Evolutionary conservation across 108 stramenopile species (phyloP).

Genomic region (Phaeodactylum tricornutum): DNA sequence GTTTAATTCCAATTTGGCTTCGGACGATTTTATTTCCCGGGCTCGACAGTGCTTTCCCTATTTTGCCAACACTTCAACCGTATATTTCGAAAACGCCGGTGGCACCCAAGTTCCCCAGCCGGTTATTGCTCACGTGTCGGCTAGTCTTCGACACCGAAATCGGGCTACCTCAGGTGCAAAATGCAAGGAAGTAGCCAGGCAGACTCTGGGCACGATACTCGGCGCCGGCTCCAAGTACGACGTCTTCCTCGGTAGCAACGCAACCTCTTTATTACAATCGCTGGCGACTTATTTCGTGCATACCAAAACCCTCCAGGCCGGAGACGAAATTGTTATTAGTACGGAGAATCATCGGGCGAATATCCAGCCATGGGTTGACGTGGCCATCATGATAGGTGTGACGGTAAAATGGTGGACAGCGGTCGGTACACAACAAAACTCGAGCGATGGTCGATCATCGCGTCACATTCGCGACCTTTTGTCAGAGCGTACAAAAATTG

Average conservation of each 20-base stretch:
- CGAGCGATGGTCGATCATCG: not conserved
- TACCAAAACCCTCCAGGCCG: slow-evolving; percentile 15
- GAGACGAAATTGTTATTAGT: slow-evolving; percentile 68
- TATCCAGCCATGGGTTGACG: slow-evolving; percentile 59
- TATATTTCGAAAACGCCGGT: slow-evolving; percentile 83
- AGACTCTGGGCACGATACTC: slow-evolving; percentile 29
- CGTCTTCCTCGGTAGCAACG: slow-evolving; percentile 56
- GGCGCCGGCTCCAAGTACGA: slow-evolving; percentile 17
- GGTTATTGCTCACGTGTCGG: slow-evolving; percentile 36
- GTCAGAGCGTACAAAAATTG: slow-evolving; percentile 43
- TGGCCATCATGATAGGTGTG: slow-evolving; percentile 32
- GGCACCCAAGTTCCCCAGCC: slow-evolving; percentile 65
- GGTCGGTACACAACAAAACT: not conserved
- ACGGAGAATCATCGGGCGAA: slow-evolving; percentile 78
- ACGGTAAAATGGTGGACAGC: slow-evolving; percentile 49
- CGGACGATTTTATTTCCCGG: slow-evolving; percentile 11
- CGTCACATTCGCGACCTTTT: slow-evolving; percentile 7
- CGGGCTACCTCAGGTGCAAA: slow-evolving; percentile 39
- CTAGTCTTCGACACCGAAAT: slow-evolving; percentile 41
- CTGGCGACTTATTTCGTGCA: slow-evolving; percentile 33
- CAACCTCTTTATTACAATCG: slow-evolving; percentile 42
- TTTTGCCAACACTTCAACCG: slow-evolving; percentile 21
- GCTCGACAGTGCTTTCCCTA: slow-evolving; percentile 64
- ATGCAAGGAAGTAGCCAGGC: slow-evolving; percentile 33
- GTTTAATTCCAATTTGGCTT: not conserved